Conservation (phyloP, 192 early-diverging fungal species). For the Linnemannia zychae region DNA sequence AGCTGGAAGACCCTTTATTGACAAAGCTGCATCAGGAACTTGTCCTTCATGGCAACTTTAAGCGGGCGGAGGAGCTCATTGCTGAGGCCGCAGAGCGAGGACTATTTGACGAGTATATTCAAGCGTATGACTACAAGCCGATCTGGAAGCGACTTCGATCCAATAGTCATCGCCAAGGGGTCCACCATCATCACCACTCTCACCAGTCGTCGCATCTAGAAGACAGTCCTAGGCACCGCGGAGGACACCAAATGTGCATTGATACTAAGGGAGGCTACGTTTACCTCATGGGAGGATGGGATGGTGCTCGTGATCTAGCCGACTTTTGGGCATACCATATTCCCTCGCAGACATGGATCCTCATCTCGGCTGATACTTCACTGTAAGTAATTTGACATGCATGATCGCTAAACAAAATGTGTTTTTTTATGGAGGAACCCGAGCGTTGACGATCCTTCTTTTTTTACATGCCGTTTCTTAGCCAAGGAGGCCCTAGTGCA, state of each 20-base stretch:
- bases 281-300: constrained; percentile 97
- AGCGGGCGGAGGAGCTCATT: constrained; percentile 79
- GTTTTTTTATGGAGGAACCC: background rate
- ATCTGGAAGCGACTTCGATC: constrained; percentile 48
- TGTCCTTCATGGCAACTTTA: constrained; percentile 81
- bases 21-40: constrained; percentile 79
- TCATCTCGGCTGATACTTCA: constrained; percentile 83
- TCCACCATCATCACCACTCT: constrained; percentile 43
- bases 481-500: constrained; percentile 87
- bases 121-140: constrained; percentile 76
- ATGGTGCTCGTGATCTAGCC: constrained; percentile 85
- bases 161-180: constrained; percentile 30
- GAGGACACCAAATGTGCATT: constrained; percentile 98
- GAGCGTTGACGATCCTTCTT: background rate
- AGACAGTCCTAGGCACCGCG: constrained; percentile 74
- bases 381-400: constrained; percentile 56
- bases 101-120: constrained; percentile 82
- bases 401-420: no score
- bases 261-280: constrained; percentile 75
- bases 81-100: constrained; percentile 68
- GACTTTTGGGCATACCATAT: constrained; percentile 92
- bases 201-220: constrained; percentile 32
- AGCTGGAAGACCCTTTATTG: constrained; percentile 87
- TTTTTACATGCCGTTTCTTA: constrained; percentile 33
- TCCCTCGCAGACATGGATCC: constrained; percentile 73